These are phyloP conservation scores for Mycena olivaceomarginata DNA, from an alignment of 768 basidiomycete genomes.

Conservation along the genomic window DNA sequence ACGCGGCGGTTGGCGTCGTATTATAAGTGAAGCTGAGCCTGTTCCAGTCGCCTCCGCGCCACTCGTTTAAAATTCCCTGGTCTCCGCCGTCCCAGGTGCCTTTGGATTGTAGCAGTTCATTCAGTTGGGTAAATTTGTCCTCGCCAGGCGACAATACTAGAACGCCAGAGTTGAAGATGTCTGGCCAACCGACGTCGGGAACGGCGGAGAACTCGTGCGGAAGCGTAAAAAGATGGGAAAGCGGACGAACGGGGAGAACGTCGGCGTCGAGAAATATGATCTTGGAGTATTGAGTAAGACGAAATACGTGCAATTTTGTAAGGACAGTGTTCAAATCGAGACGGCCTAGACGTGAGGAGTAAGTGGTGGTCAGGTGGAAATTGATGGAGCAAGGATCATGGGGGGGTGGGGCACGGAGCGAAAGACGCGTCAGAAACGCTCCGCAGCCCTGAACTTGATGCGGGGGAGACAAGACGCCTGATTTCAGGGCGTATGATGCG, in stretches of 20 bases:
- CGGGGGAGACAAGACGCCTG: not conserved
- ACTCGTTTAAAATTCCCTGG: constrained; percentile 97
- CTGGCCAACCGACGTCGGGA: constrained; percentile 99
- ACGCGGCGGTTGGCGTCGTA: constrained; percentile 97
- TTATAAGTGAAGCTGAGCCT: constrained; percentile 98
- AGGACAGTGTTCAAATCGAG: constrained; percentile 95
- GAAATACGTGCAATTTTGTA: constrained; percentile 97
- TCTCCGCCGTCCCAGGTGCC: constrained; percentile 99
- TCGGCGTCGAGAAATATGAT: constrained; percentile 96
- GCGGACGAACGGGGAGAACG: constrained; percentile 89
- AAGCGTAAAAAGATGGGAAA: constrained; percentile 93
- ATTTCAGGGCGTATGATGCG: constrained; percentile 5
- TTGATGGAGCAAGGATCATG: constrained; percentile 33
- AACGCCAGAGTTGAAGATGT: constrained; percentile 99
- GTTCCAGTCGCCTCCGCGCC: constrained; percentile 92
- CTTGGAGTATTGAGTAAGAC: constrained; percentile 90
- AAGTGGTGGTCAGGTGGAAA: constrained; percentile 17
- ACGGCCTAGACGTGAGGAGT: constrained; percentile 77
- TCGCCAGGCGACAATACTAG: constrained; percentile 90
- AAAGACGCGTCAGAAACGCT: constrained; percentile 43
- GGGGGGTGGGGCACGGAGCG: not conserved
- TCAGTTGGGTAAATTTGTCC: constrained; percentile 88
- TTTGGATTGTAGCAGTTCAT: constrained; percentile 80
- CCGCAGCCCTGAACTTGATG: constrained; percentile 33
- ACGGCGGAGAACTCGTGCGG: constrained; percentile 93